Conservation (phyloP, 2,329 filamentous ascomycete genomes). For the Aureobasidium musti region DNA sequence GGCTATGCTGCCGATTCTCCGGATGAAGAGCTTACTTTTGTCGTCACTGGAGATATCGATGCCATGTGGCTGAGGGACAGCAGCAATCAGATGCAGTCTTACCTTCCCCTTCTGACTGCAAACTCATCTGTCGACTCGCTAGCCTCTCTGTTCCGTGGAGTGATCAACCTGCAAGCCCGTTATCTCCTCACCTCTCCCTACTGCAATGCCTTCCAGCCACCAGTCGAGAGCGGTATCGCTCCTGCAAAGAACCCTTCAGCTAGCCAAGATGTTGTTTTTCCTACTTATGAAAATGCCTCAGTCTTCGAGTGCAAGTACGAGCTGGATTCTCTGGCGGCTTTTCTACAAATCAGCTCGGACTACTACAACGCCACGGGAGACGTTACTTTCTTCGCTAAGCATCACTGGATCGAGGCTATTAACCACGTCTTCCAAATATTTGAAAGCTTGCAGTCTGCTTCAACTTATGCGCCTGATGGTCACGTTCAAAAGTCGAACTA, state of each 20-base stretch:
- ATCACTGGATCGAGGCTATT: conserved; percentile 50
- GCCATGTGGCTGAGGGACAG: conserved; percentile 58
- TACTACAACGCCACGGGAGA: conserved; percentile 56
- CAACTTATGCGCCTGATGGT: conserved; percentile 53
- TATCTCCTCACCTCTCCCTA: conserved; percentile 64
- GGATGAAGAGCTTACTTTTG: conserved; percentile 64
- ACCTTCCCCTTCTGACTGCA: conserved; percentile 61
- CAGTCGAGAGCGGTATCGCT: conserved; percentile 49
- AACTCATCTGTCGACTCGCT: conserved; percentile 60
- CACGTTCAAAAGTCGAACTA: conserved; percentile 49
- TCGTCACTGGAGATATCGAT: conserved; percentile 56
- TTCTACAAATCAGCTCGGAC: conserved; percentile 52
- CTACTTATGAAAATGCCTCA: conserved; percentile 46
- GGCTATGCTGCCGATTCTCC: conserved; percentile 59
- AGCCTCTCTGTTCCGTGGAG: conserved; percentile 67
- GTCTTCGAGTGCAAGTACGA: conserved; percentile 60
- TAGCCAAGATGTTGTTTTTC: conserved; percentile 47
- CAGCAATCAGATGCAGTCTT: conserved; percentile 71
- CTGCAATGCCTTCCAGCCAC: conserved; percentile 57
- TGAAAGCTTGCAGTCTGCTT: conserved; percentile 45
- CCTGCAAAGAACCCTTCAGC: conserved; percentile 45
- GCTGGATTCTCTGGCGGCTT: conserved; percentile 55
- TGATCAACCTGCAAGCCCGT: conserved; percentile 70
- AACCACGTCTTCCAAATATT: conserved; percentile 48
- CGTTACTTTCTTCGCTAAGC: conserved; percentile 51